These are phyloP conservation scores for Teunomyces atbi DNA, from an alignment of 805 yeast species.

Conservation along the genomic window DNA sequence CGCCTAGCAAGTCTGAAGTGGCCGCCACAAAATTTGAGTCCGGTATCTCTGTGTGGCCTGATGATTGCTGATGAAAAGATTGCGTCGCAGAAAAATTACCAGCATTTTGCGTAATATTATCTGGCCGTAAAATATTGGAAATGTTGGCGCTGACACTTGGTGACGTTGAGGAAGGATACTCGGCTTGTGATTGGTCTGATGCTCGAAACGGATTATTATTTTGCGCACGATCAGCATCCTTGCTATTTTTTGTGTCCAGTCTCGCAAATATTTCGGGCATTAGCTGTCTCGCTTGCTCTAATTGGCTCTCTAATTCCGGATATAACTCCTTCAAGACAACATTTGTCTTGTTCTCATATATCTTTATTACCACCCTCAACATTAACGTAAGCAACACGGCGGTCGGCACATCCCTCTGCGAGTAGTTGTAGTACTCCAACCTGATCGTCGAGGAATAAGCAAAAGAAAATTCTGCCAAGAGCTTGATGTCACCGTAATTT, in stretches of 20 bases:
- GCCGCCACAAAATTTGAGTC: not conserved
- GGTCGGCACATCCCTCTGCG: constrained; percentile 10
- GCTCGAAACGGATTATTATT: not conserved
- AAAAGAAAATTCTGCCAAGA: constrained; percentile 24
- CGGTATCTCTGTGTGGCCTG: not conserved
- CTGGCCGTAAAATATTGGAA: not conserved
- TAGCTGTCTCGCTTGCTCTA: constrained; percentile 6
- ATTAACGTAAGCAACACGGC: constrained; percentile 18
- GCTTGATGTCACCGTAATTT: constrained; percentile 24
- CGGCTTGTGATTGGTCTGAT: not conserved
- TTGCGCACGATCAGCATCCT: not conserved
- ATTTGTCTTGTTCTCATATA: constrained; percentile 14
- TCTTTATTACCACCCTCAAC: constrained; percentile 16
- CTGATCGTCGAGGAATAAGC: constrained; percentile 11
- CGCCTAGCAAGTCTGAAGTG: constrained; percentile 8
- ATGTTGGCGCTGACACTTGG: not conserved
- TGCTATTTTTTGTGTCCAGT: not conserved
- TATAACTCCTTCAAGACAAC: constrained; percentile 9
- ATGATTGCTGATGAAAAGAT: not conserved
- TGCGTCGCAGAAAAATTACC: not conserved
- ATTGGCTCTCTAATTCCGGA: constrained; percentile 13
- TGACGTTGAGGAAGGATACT: not conserved
- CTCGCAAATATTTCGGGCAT: not conserved
- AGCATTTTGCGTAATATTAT: not conserved
- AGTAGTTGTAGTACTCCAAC: constrained; percentile 6